A percentile compares a stretch with the other conserved stretches of the same genome.
phyloP scores from a whole-genome alignment of 1,139 yeast species.

The Meyerozyma sp. region DNA sequence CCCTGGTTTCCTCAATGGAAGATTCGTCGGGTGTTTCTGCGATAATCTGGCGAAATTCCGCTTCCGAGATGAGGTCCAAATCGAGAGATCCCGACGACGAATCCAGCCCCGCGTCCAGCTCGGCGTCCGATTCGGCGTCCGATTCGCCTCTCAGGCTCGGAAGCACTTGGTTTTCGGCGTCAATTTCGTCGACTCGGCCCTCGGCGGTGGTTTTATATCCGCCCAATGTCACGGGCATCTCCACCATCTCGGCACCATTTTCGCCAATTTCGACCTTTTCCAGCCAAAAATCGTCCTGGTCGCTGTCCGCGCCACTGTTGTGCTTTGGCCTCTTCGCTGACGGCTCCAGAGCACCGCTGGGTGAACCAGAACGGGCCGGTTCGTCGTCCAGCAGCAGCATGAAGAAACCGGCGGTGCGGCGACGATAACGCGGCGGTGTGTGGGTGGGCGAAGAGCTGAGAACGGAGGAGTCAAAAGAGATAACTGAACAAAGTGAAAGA shows the following conservation, averaged over 20 bases:
- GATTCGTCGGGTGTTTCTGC: slow-evolving; percentile 3
- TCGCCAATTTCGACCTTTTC: neutral
- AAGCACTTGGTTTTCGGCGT: neutral
- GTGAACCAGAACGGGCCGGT: neutral
- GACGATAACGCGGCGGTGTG: neutral
- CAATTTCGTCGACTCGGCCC: neutral
- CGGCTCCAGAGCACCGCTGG: neutral
- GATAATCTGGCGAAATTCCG: neutral
- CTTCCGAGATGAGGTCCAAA: neutral
- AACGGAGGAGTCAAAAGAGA: too few relatives aligned
- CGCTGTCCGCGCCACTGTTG: neutral
- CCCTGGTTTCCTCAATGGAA: slow-evolving; percentile 41
- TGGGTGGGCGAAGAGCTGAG: too few relatives aligned
- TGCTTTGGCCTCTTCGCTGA: neutral
- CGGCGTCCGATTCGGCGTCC: neutral
- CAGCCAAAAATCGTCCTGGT: neutral
- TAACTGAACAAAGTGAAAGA: neutral
- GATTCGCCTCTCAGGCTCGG: neutral
- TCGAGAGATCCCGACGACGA: neutral
- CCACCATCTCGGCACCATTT: neutral
- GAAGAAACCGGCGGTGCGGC: neutral
- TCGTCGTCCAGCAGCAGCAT: neutral
- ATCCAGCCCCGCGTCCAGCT: neutral
- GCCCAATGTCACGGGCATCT: neutral
- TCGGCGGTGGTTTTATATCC: neutral